Evolutionary conservation across 148 eudicot genomes (phyloP), one percentile per base, ranked within the genome.

Genomic region (Silene uniflora): DNA sequence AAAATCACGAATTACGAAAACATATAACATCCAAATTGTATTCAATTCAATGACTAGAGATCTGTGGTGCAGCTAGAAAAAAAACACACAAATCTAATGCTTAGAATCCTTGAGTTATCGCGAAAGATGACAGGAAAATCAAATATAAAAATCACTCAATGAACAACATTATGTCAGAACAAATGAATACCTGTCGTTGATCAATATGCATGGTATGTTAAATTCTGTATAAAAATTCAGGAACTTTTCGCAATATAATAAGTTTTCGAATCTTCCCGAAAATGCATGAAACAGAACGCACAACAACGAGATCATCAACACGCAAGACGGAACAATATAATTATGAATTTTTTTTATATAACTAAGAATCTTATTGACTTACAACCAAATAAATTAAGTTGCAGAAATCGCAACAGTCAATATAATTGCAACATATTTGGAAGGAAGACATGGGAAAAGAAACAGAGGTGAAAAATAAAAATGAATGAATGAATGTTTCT

Each of bases 111-210:
- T 35, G 39, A 1, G 5, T 35, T 35, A 35, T 35, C 39, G 42
- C 25, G 62, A n/a, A 22, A 72, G 8, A 44, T 5, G 12, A 7
- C 19, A 42, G 24, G 27, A 2, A 42, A 55, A 52, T 27, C 29
- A 19, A 46, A 25, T 7, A 35, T 55, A 13, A 39, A 2, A 24
- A 62, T 27, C 29, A 27, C 3, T 1, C 32, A 29, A 29, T 3
- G 0, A 3, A 39, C 44, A 39, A 39, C 4, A 22, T 1, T 9
- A 16, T 16, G n/a, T 29, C 25, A 9, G 0, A 62, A 35, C 44
- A 22, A 7, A 35, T 7, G 2, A 21, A 59, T 73, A 74, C 82
- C 82, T 74, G 69, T 59, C 56, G 23, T 39, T 6, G 44, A 73
- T 46, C 73, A 78, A 78, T 42, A 23, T 58, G 73, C 18, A 35